Evolutionary conservation across 129 eudicot species (phyloP).

Genomic region (Daucus carota): DH1_v3.0 NC_030387.2:35536501-35537000

Average conservation of each 20-base stretch:
- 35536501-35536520: neutral
- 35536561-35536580: neutral
- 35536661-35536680: neutral
- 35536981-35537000: slow-evolving; percentile 6
- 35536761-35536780: neutral
- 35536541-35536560: neutral
- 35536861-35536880: slow-evolving; percentile 18
- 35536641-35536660: neutral
- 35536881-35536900: neutral
- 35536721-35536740: neutral
- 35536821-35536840: slow-evolving; percentile 3
- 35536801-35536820: slow-evolving; percentile 28
- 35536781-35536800: slow-evolving; percentile 4
- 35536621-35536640: neutral
- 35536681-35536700: slow-evolving; percentile 10
- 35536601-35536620: neutral
- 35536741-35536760: neutral
- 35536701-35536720: neutral
- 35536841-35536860: slow-evolving; percentile 22
- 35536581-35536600: neutral
- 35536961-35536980: slow-evolving; percentile 11
- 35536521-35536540: neutral
- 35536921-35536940: slow-evolving; percentile 15
- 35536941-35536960: slow-evolving; percentile 10
- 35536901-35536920: neutral